Conservation (phyloP, 2,329 filamentous ascomycete species). For the Achaetomium macrosporum region DNA sequence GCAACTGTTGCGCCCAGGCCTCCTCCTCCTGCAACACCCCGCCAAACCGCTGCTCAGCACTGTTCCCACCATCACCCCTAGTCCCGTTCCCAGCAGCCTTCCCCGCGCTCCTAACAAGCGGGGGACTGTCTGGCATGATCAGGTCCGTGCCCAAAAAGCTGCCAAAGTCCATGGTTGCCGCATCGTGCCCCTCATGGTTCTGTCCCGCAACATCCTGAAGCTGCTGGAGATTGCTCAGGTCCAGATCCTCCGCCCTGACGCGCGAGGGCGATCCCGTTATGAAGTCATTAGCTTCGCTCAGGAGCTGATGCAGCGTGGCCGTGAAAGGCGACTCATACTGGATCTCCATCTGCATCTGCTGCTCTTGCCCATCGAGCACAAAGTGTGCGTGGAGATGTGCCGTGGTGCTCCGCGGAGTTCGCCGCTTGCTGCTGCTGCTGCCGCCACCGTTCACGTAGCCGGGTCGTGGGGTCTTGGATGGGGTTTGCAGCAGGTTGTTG, state of each 20-base stretch:
- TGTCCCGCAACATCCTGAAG: not conserved
- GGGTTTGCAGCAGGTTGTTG: constrained; percentile 40
- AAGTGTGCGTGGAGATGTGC: constrained; percentile 31
- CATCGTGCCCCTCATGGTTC: not conserved
- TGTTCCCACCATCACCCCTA: constrained; percentile 2
- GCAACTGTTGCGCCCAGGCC: not conserved
- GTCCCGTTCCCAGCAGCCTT: too few relatives aligned
- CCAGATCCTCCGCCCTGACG: not conserved
- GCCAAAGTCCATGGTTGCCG: constrained; percentile 38
- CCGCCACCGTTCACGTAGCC: constrained; percentile 10
- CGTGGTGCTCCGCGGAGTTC: constrained; percentile 39
- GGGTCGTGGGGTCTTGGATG: constrained; percentile 38
- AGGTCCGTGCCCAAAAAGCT: constrained; percentile 43
- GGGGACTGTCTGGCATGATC: constrained; percentile 45
- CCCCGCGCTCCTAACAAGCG: constrained; percentile 27
- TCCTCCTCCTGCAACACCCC: not conserved
- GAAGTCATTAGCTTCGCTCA: constrained; percentile 51
- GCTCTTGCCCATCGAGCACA: constrained; percentile 28
- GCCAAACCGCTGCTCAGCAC: constrained; percentile 22
- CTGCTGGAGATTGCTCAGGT: not conserved
- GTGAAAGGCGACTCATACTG: constrained; percentile 53
- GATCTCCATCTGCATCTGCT: constrained; percentile 7
- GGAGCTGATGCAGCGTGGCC: constrained; percentile 56
- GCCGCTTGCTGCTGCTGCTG: constrained; percentile 30
- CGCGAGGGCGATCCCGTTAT: constrained; percentile 28